Conservation (phyloP, 805 yeast genomes). For the Zygotorulaspora danielsina region DNA sequence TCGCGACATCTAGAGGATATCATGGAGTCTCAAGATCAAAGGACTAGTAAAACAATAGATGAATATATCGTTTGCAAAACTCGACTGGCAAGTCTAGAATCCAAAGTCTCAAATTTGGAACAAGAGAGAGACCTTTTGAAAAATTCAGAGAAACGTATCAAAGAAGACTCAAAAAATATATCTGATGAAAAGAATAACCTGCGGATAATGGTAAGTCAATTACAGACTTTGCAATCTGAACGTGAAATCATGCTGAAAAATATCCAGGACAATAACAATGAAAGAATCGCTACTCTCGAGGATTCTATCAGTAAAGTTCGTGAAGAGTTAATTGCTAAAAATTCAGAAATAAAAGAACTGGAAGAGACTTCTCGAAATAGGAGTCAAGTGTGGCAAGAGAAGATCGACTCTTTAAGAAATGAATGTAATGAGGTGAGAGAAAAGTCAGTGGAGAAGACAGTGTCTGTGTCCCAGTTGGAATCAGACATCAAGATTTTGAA, state of each 20-base stretch:
- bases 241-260: slow-evolving; percentile 51
- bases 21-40: slow-evolving; percentile 45
- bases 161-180: slow-evolving; percentile 49
- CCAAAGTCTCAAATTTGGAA: slow-evolving; percentile 45
- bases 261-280: slow-evolving; percentile 45
- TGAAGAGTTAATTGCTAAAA: slow-evolving; percentile 39
- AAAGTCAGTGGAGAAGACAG: slow-evolving; percentile 24
- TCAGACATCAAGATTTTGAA: slow-evolving; percentile 18
- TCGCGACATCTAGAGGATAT: slow-evolving; percentile 41
- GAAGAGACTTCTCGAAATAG: slow-evolving; percentile 42
- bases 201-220: slow-evolving; percentile 51
- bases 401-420: slow-evolving; percentile 41
- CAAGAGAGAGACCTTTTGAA: slow-evolving; percentile 54
- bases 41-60: slow-evolving; percentile 46
- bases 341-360: slow-evolving; percentile 47
- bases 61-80: slow-evolving; percentile 54
- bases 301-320: slow-evolving; percentile 4
- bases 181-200: slow-evolving; percentile 56
- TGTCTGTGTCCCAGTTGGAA: slow-evolving; percentile 11
- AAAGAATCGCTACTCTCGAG: slow-evolving; percentile 49
- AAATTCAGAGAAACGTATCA: slow-evolving; percentile 46
- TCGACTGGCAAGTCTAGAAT: slow-evolving; percentile 40
- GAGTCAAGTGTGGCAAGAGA: slow-evolving; percentile 52
- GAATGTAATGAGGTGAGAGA: slow-evolving; percentile 19
- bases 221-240: slow-evolving; percentile 60